Evolutionary conservation across 2,329 filamentous ascomycete genomes (phyloP).

Genomic region (Scedosporium minutisporum): DNA sequence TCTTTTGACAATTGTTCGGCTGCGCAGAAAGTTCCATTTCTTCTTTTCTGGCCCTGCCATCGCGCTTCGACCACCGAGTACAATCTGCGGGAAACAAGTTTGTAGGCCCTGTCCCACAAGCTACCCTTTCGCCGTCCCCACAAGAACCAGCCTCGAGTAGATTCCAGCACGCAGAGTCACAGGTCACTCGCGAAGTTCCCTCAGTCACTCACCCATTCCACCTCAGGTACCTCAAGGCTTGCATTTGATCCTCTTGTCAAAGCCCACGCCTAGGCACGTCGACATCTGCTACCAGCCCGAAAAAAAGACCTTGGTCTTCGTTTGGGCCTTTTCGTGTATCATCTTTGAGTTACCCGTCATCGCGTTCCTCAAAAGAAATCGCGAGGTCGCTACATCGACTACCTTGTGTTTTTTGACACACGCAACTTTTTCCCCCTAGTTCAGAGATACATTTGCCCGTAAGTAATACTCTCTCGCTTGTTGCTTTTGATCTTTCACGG

Average conservation of each 20-base stretch:
- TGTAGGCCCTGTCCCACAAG: constrained; percentile 5
- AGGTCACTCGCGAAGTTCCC: constrained; percentile 5
- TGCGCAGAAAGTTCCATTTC: neutral
- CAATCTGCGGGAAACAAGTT: neutral
- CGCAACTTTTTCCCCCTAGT: constrained; percentile 13
- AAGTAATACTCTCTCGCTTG: constrained; percentile 19
- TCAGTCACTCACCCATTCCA: neutral
- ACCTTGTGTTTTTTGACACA: neutral
- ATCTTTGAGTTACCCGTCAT: constrained; percentile 3
- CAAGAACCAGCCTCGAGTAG: constrained; percentile 6
- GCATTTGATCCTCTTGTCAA: neutral
- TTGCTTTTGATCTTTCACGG: constrained; percentile 3
- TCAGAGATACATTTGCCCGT: constrained; percentile 22
- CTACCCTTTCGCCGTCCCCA: constrained; percentile 3
- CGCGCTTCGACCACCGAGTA: neutral
- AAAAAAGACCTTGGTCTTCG: neutral
- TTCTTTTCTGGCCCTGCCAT: neutral
- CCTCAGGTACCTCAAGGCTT: neutral
- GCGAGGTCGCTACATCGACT: constrained; percentile 4
- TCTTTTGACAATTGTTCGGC: constrained; percentile 1
- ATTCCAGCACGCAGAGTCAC: constrained; percentile 7
- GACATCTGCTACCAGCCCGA: neutral
- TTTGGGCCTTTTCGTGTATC: constrained; percentile 2
- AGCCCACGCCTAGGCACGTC: neutral
- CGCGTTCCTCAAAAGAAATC: neutral